Conservation (phyloP, 768 basidiomycete genomes). For the Strobilomyces echinocephalus region DNA sequence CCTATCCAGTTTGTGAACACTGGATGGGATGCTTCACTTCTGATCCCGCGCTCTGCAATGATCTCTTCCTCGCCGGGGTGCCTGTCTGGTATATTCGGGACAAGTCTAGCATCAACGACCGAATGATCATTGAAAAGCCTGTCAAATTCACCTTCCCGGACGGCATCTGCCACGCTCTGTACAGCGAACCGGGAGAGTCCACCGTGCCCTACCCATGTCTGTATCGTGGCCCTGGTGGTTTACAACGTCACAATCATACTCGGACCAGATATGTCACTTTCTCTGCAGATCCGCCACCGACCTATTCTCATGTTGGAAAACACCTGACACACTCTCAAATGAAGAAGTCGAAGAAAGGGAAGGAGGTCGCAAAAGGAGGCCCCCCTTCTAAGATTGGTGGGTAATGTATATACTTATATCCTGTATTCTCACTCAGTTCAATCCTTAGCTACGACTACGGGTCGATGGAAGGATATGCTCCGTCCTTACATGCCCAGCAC, state of each 20-base stretch:
- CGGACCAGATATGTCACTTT: not conserved
- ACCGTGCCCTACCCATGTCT: not conserved
- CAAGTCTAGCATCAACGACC: not conserved
- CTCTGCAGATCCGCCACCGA: too few species aligned
- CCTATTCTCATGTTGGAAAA: too few species aligned
- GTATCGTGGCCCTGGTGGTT: not conserved
- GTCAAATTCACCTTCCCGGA: not conserved
- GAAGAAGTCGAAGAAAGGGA: too few species aligned
- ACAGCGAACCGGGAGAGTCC: not conserved
- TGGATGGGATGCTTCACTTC: not conserved
- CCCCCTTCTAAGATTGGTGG: too few species aligned
- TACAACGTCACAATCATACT: not conserved
- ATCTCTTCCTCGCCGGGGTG: not conserved
- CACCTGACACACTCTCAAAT: too few species aligned
- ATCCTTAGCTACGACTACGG: too few species aligned
- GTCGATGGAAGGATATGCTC: too few species aligned
- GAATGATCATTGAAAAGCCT: not conserved
- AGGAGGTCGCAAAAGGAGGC: too few species aligned
- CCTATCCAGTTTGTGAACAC: too few species aligned
- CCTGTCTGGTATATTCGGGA: not conserved
- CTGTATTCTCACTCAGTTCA: too few species aligned
- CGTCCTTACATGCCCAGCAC: too few species aligned
- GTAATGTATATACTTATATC: too few species aligned
- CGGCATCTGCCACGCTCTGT: not conserved
- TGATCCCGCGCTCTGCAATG: not conserved